Percentiles rank a stretch among this genome's conserved stretches.
Conservation (phyloP, 257 asterid species). For the Sherardia arvensis region DNA sequence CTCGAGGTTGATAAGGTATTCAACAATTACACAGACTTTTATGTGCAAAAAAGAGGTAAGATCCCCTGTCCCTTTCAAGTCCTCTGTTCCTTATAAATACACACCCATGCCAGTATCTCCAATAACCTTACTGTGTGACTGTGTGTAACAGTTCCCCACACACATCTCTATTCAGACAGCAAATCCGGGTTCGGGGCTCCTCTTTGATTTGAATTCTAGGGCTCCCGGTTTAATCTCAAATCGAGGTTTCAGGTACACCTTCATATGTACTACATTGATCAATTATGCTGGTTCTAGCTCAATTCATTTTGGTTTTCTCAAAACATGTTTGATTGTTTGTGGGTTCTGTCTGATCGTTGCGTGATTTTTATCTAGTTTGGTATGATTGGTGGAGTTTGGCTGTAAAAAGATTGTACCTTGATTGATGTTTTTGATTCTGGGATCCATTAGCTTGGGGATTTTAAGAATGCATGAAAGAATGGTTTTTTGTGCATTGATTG, state of each 20-base stretch:
- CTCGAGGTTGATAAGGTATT: conserved; percentile 15
- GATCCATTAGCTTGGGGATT: conserved; percentile 6
- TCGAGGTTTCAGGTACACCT: conserved; percentile 26
- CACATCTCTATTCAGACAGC: conserved; percentile 2
- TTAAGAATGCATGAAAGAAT: background rate
- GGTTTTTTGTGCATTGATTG: background rate
- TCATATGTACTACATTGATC: conserved; percentile 32
- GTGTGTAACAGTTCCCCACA: conserved; percentile 3
- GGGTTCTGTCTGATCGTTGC: background rate
- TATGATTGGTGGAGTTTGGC: background rate
- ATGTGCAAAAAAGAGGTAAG: background rate
- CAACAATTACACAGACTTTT: background rate
- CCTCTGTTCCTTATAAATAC: conserved; percentile 27
- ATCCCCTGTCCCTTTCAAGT: conserved; percentile 1
- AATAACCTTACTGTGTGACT: background rate
- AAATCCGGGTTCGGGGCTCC: conserved; percentile 2
- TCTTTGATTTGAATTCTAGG: background rate
- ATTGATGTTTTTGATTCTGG: background rate
- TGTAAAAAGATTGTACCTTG: background rate
- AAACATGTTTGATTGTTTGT: background rate
- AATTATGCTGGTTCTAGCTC: conserved; percentile 13
- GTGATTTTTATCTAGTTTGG: background rate
- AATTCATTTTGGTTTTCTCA: background rate
- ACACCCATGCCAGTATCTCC: conserved; percentile 6
- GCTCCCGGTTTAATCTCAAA: background rate